Base-by-base conservation (phyloP, 176 grass and related monocot species). In the Otatea glauca region DNA sequence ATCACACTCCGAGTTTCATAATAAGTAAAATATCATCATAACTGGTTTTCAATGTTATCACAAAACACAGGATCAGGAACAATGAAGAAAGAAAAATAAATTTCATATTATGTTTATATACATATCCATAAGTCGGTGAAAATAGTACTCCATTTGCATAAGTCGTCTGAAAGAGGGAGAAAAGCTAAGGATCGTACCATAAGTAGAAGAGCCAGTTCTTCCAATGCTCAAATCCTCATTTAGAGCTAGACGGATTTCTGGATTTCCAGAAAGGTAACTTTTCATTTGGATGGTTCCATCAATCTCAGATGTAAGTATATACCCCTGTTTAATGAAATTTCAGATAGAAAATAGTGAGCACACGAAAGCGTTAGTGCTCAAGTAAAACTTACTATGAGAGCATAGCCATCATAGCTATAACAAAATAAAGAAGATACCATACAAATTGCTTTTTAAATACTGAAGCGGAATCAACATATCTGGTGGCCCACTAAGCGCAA, bases 271-370 rank as follows among this genome's bases (percentile, higher is more conserved):
- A 47, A 99, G 89, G 65, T 99, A 99, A 88, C 97, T 99, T 94
- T 96, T 99, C 97, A 99, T 99, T 96, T 99, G 97, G 79, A 99
- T 99, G 43, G 97, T 96, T 66, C 97, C 97, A 84, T 99, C 97
- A 88, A 99, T 94, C 86, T 99, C 97, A 68, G 93, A 99, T 8
- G 97, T 99, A 81, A 99, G 93, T 89, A 99, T 96, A 82, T 99
- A 96, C 44, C 97, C 97, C 97, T 99, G 80, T 68, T 77, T 7
- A 86, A 73, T 29, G 47, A 81, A 74, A 74, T 71, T 81, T 68
- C 42, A 82, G 42, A 66, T 54, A 77, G 21, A 80, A 66, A 32
- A 27, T 56, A 20, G 65, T 76, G 35, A 83, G 55, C 1, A 3
- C 8, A 54, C 27, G 74, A 42, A 77, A 39, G 39, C 20, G 64